Evolutionary conservation across 1,139 yeast species (phyloP).

Genomic region (Protomyces macrosporus): DNA sequence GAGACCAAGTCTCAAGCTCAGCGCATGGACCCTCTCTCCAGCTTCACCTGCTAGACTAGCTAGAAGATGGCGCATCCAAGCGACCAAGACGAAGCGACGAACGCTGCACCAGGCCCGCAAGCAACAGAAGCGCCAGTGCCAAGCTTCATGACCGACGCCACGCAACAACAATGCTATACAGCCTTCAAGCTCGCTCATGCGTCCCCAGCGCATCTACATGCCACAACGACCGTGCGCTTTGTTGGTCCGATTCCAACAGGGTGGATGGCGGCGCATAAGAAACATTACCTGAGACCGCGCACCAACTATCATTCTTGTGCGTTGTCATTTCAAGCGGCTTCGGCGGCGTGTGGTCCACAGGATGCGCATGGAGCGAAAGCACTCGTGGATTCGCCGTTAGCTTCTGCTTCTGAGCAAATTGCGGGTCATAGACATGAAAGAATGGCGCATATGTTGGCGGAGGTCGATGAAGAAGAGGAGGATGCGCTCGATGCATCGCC

Average conservation of each 20-base stretch:
- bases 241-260: constrained; percentile 62
- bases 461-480: background rate
- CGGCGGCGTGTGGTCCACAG: background rate
- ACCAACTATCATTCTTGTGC: constrained; percentile 7
- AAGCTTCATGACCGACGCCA: background rate
- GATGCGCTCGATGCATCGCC: background rate
- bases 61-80: too few species aligned
- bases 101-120: too few species aligned
- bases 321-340: background rate
- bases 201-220: constrained; percentile 48
- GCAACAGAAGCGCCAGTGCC: background rate
- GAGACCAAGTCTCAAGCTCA: too few species aligned
- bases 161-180: constrained; percentile 44
- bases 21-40: too few species aligned
- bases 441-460: too few species aligned
- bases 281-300: constrained; percentile 30
- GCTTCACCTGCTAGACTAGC: too few species aligned
- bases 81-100: too few species aligned
- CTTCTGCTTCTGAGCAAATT: too few species aligned
- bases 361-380: too few species aligned
- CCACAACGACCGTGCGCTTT: constrained; percentile 49
- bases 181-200: constrained; percentile 52
- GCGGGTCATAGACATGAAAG: too few species aligned
- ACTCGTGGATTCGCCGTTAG: background rate
- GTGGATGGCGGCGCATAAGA: constrained; percentile 48